These are phyloP conservation scores for Xeromyces bisporus DNA, from an alignment of 495 filamentous ascomycete genomes.

Conservation along the genomic window DNA sequence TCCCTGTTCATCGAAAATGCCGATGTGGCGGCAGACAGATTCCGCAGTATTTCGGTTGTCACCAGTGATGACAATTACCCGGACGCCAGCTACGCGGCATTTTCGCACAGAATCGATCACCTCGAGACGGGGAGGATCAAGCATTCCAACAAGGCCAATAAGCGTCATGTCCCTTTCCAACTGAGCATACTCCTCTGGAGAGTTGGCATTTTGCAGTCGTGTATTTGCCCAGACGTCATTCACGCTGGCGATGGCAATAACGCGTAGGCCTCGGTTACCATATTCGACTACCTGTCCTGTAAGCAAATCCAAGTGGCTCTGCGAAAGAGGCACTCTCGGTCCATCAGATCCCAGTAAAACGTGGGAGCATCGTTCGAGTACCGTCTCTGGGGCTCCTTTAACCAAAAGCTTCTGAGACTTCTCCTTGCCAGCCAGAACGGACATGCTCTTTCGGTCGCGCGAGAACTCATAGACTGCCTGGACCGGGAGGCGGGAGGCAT, in stretches of 20 bases:
- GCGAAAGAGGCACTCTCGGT: slow-evolving; percentile 50
- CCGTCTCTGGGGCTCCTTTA: slow-evolving; percentile 89
- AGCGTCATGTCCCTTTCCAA: slow-evolving; percentile 90
- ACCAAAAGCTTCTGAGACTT: slow-evolving; percentile 67
- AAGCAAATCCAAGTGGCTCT: slow-evolving; percentile 49
- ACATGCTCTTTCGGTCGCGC: slow-evolving; percentile 98
- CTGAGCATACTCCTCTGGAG: slow-evolving; percentile 64
- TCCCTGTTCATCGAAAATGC: slow-evolving; percentile 71
- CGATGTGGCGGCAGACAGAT: slow-evolving; percentile 92
- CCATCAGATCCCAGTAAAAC: slow-evolving; percentile 59
- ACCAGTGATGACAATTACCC: slow-evolving; percentile 94
- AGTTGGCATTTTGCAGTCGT: slow-evolving; percentile 55
- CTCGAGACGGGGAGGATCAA: slow-evolving; percentile 94
- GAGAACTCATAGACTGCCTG: slow-evolving; percentile 94
- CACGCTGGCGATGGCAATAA: slow-evolving; percentile 78
- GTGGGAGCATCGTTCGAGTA: slow-evolving; percentile 79
- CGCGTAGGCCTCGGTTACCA: slow-evolving; percentile 79
- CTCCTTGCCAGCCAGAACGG: slow-evolving; percentile 62
- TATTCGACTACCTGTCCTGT: slow-evolving; percentile 70
- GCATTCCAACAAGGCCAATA: slow-evolving; percentile 86
- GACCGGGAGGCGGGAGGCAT: slow-evolving; percentile 55
- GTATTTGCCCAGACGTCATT: slow-evolving; percentile 55
- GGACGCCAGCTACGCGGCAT: slow-evolving; percentile 84
- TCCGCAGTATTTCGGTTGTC: slow-evolving; percentile 97
- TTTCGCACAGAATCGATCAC: slow-evolving; percentile 71